phyloP scores from a whole-genome alignment of 2,329 filamentous ascomycete species.

The Colletotrichum incanum region DNA sequence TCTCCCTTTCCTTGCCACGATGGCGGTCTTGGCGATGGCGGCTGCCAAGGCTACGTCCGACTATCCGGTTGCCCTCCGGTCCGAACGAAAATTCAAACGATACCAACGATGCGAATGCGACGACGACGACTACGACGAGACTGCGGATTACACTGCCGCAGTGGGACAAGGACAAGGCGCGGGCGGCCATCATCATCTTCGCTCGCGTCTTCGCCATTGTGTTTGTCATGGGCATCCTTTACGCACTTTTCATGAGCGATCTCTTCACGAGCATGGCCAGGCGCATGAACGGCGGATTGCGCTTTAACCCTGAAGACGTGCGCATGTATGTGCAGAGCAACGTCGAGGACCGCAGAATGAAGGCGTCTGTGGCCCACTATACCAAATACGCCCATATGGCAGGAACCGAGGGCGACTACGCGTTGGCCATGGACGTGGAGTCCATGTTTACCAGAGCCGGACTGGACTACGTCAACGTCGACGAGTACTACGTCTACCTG shows the following conservation, averaged over 20 bases:
- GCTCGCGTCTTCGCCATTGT: slow-evolving; percentile 83
- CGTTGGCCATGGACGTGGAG: slow-evolving; percentile 87
- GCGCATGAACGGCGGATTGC: slow-evolving; percentile 76
- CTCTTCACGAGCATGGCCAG: slow-evolving; percentile 79
- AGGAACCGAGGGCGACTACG: slow-evolving; percentile 93
- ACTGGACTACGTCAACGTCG: slow-evolving; percentile 82
- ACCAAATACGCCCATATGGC: slow-evolving; percentile 91
- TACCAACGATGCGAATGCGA: slow-evolving; percentile 45
- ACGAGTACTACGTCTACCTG: slow-evolving; percentile 90
- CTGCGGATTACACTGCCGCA: slow-evolving; percentile 37
- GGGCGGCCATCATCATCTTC: slow-evolving; percentile 71
- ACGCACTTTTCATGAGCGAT: slow-evolving; percentile 88
- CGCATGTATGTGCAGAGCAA: slow-evolving; percentile 81
- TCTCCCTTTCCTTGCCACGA: slow-evolving; percentile 66
- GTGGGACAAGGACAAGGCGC: slow-evolving; percentile 42
- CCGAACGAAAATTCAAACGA: slow-evolving; percentile 48
- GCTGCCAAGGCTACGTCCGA: slow-evolving; percentile 64
- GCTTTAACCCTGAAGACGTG: slow-evolving; percentile 87
- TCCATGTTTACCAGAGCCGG: slow-evolving; percentile 80
- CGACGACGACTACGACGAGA: slow-evolving; percentile 45
- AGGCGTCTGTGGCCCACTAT: slow-evolving; percentile 82
- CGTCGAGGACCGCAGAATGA: slow-evolving; percentile 79
- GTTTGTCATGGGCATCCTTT: slow-evolving; percentile 83
- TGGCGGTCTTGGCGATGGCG: slow-evolving; percentile 72
- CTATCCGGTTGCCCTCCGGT: slow-evolving; percentile 63